Base-by-base conservation (phyloP, 129 eudicot genomes). In the Daucus carota region DNA sequence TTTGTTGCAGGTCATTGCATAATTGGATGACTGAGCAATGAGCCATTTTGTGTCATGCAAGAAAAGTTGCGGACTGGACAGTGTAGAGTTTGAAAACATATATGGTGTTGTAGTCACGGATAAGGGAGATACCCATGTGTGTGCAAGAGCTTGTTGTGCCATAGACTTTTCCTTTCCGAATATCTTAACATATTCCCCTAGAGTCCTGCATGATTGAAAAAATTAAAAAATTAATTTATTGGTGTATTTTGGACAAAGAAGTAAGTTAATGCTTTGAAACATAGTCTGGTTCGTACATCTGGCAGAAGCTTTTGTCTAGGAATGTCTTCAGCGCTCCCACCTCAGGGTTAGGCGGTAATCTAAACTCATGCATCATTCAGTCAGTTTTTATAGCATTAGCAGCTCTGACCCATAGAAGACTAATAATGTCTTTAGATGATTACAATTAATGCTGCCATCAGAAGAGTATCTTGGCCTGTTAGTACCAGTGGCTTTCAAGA, bases 331-430 rank as follows among this genome's bases (percentile, higher is more conserved):
- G 88, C 24, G 84, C 87, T 52, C 78, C 80, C 3, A 80, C 40
- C 43, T 83, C 85, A 66, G 89, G 13, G 29, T 76, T 76, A 6
- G 89, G 59, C 80, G 96, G 96, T n/a, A 93, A 86, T 29, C 98
- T 87, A 74, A 90, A 92, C n/a, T 92, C 98, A 29, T 93, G 98
- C 96, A 90, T 93, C 96, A 93, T 90, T 96, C 98, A 90, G 75
- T 93, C 95, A n/a, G 98, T 93, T 72, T 88, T 90, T 10, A 88
- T 86, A 60, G 3, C 40, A 85, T 87, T 93, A 22, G 98, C 94
- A 57, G 96, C 98, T 83, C 92, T 82, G 75, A 96, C 98, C 33
- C 91, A 74, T 90, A 90, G 84, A 93, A 93, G 44, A 93, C 98
- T 45, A 93, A 84, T 15, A 96, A 90, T 83, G 90, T 93, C 79